Percentiles rank a stretch among this genome's conserved stretches.
These are phyloP conservation scores for Globisporangium cystogenes DNA, from an alignment of 352 stramenopile species.

Conservation along the genomic window DNA sequence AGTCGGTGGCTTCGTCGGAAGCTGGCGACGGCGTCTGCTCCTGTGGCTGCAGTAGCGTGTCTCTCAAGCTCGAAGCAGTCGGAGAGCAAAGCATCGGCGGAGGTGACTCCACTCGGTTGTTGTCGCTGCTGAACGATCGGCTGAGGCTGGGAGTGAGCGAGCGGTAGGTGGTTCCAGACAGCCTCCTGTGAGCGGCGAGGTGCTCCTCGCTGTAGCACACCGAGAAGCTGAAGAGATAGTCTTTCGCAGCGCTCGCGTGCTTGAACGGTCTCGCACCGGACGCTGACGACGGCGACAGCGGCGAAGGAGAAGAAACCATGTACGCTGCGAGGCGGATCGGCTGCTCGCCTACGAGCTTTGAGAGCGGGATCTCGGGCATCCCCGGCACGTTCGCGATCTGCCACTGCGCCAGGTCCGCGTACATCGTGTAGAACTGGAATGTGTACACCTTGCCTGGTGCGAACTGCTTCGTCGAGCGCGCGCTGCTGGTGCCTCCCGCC, in stretches of 20 bases:
- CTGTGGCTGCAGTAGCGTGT: not conserved
- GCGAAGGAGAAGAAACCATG: constrained; percentile 8
- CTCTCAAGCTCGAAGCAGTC: constrained; percentile 10
- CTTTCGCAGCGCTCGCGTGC: constrained; percentile 23
- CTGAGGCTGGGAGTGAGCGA: constrained; percentile 4
- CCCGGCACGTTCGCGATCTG: constrained; percentile 39
- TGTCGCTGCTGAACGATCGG: constrained; percentile 4
- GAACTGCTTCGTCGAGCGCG: constrained; percentile 20
- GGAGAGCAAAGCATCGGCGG: constrained; percentile 5
- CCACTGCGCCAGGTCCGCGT: constrained; percentile 39
- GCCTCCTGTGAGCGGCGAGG: constrained; percentile 2
- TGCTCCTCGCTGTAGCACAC: constrained; percentile 26
- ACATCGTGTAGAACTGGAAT: constrained; percentile 53
- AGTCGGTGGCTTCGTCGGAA: not conserved
- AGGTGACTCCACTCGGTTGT: not conserved
- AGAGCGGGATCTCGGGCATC: constrained; percentile 32
- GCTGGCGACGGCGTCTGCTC: not conserved
- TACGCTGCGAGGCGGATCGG: constrained; percentile 44
- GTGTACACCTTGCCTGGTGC: constrained; percentile 40
- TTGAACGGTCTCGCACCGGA: not conserved
- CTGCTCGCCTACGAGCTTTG: constrained; percentile 24
- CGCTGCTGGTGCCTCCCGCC: constrained; percentile 9
- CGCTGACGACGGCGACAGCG: not conserved
- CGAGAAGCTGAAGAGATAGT: constrained; percentile 47
- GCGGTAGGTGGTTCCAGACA: not conserved